Base-by-base conservation (phyloP, 495 filamentous ascomycete species). In the Penicillium coffeae region DNA sequence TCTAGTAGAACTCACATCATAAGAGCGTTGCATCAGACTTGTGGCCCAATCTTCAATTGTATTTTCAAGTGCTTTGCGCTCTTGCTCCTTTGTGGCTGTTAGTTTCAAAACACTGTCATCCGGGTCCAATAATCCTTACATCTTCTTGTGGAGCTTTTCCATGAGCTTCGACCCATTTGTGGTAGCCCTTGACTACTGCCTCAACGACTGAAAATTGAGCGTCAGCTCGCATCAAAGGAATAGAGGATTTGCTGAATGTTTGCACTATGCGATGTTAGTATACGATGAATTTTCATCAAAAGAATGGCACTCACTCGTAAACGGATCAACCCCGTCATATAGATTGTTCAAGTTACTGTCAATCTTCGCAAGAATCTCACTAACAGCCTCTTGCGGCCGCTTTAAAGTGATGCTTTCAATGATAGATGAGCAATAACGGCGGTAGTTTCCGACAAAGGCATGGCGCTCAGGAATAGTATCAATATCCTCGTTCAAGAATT, bases 381-480 rank as follows among this genome's bases (percentile, higher is more conserved):
- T 78, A 52, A 97, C 83, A 1, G 90, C 90, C 48, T 97, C 93
- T 34, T 86, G 78, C 10, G 90, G 84, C 50, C 86, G 80, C 48
- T 85, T 82, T 38, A 85, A 75, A 14, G 91, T 88, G 41, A 96
- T 88, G 21, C 74, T 76, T 65, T 96, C 90, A 39, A 97, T 86
- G 4, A 96, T 81, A 25, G 84, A 82, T 9, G 81, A 80, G 62
- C 90, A 93, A 56, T 94, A 97, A 38, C 94, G 81, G 18, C 91
- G 76, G 62, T 96, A 99, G 57, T 97, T 97, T 1, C 93, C 92
- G n/a, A 97, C 78, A 63, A 99, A 99, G 10, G 91, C 88, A 70
- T 99, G 93, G 19, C 88, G 77, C 64, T 99, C 94, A 1, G 94
- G 94, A 22, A 91, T 75, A 0, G 93, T 96, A 64, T 97, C 94